These are phyloP conservation scores for Astragalus membranaceus DNA, from an alignment of 306 rosid species.

Conservation along the genomic window DNA sequence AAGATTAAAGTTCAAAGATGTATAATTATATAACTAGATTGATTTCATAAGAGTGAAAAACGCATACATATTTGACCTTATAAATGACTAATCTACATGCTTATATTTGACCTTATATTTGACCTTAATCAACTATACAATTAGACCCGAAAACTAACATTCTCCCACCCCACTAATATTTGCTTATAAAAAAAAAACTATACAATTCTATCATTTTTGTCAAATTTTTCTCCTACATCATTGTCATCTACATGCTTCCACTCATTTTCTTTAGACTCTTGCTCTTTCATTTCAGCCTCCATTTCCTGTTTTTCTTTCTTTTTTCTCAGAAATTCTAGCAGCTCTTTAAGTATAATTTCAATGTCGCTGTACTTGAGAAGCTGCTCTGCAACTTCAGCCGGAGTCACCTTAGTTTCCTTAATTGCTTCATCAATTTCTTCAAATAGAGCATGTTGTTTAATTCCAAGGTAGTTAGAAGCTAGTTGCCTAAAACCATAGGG, in stretches of 20 bases:
- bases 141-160: no score
- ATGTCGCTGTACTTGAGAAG: slow-evolving; percentile 21
- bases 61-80: no score
- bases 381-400: slow-evolving; percentile 43
- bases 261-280: not conserved
- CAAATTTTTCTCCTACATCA: not conserved
- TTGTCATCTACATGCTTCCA: not conserved
- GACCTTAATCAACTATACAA: no score
- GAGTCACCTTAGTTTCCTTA: slow-evolving; percentile 20
- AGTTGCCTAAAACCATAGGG: slow-evolving; percentile 27
- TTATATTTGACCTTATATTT: no score
- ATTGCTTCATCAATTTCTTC: slow-evolving; percentile 19
- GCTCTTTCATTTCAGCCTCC: slow-evolving; percentile 7
- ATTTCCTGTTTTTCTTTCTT: slow-evolving; percentile 14
- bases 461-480: slow-evolving; percentile 29
- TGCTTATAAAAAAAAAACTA: no score
- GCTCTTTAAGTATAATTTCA: slow-evolving; percentile 2
- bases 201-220: not conserved
- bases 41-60: no score
- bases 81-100: no score
- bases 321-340: not conserved
- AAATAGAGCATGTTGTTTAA: slow-evolving; percentile 9
- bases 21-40: no score
- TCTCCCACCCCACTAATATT: no score
- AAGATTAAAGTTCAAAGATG: no score